A percentile compares a stretch with the other conserved stretches of the same genome.
These are phyloP conservation scores for Cymbopogon citratus DNA, from an alignment of 176 grass and related monocot genomes.

Conservation along the genomic window DNA sequence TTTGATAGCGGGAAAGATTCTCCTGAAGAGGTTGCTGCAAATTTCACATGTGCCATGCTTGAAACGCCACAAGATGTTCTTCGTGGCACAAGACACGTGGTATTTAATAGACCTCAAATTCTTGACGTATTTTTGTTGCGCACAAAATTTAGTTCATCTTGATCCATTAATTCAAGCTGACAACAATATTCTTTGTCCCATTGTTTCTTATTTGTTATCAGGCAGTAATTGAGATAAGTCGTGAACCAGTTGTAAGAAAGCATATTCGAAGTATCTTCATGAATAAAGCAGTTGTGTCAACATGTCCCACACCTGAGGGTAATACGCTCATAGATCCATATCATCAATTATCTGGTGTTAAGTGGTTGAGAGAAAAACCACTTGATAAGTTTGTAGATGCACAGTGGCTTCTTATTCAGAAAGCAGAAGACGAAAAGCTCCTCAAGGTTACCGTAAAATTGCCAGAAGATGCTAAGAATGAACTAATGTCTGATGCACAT, in stretches of 20 bases:
- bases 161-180: background rate
- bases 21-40: too few relatives aligned
- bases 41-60: too few relatives aligned
- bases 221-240: conserved; percentile 85
- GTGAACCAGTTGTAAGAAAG: conserved; percentile 84
- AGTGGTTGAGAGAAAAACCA: conserved; percentile 83
- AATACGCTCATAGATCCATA: conserved; percentile 65
- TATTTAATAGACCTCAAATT: too few relatives aligned
- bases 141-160: too few relatives aligned
- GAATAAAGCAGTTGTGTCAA: conserved; percentile 83
- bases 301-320: conserved; percentile 72
- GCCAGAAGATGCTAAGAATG: conserved; percentile 61
- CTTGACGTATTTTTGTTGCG: too few relatives aligned
- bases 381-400: conserved; percentile 69
- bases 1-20: too few relatives aligned
- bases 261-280: conserved; percentile 87
- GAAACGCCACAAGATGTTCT: too few relatives aligned
- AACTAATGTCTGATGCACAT: conserved; percentile 62
- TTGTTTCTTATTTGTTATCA: conserved; percentile 26
- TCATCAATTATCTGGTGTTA: conserved; percentile 67
- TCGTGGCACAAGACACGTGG: too few relatives aligned
- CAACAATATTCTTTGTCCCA: background rate
- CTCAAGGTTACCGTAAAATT: conserved; percentile 87
- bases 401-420: conserved; percentile 97
- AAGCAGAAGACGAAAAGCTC: conserved; percentile 89